These are phyloP conservation scores for Pycnococcus provasolii DNA, from an alignment of 139 green algal genomes.

Conservation along the genomic window DNA sequence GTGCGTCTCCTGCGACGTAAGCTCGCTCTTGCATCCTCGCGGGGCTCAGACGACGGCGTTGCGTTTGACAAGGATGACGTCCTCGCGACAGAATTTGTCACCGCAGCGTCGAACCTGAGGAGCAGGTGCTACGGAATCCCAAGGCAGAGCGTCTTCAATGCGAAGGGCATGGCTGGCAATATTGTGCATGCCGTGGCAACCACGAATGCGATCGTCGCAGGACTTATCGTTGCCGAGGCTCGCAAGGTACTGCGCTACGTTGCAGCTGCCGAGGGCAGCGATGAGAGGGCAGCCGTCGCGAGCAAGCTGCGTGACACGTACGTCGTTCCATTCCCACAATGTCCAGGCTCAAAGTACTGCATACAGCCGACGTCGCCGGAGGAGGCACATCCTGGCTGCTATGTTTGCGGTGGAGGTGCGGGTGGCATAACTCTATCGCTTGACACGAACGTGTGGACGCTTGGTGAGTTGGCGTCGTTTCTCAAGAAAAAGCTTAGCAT, in stretches of 20 bases:
- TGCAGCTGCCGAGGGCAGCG: constrained; percentile 18
- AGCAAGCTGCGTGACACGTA: constrained; percentile 4
- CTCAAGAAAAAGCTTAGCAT: constrained; percentile 57
- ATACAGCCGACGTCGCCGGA: constrained; percentile 22
- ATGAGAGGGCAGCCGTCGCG: constrained; percentile 12
- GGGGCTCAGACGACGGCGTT: constrained; percentile 31
- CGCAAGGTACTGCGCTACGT: constrained; percentile 63
- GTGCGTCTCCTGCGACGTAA: too few species aligned
- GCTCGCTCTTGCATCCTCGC: too few species aligned
- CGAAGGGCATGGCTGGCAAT: constrained; percentile 95
- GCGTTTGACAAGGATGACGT: constrained; percentile 84
- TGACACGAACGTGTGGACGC: constrained; percentile 18
- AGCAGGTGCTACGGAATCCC: constrained; percentile 66
- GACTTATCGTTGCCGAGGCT: constrained; percentile 81
- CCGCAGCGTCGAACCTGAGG: constrained; percentile 76
- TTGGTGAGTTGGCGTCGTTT: constrained; percentile 36
- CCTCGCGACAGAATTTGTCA: constrained; percentile 86
- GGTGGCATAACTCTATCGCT: constrained; percentile 12
- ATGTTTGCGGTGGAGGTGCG: constrained; percentile 60
- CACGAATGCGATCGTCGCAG: constrained; percentile 90
- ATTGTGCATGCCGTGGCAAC: constrained; percentile 99
- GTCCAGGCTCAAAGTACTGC: constrained; percentile 33
- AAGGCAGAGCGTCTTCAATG: constrained; percentile 65
- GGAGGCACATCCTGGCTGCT: constrained; percentile 48
- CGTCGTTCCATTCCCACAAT: constrained; percentile 25